A percentile compares a stretch with the other conserved stretches of the same genome.
phyloP scores from a whole-genome alignment of 257 asterid species.

The Solanum ossicruentum region DNA sequence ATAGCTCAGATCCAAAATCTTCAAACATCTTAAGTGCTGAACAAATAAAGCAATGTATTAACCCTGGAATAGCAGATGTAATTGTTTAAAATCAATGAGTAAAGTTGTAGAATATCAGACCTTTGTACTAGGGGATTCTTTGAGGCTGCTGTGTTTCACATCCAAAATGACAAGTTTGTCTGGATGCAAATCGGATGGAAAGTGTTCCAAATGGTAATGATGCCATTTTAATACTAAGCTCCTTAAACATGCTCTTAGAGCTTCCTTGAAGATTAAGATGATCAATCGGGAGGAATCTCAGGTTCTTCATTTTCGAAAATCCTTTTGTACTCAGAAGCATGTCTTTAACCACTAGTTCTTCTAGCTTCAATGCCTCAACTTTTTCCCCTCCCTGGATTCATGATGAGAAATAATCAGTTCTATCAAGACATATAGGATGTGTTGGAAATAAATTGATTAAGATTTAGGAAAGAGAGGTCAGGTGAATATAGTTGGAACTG shows the following conservation, averaged over 20 bases:
- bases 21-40: not conserved
- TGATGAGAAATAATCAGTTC: not conserved
- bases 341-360: not conserved
- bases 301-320: not conserved
- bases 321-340: not conserved
- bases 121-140: not conserved
- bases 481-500: not conserved
- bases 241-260: not conserved
- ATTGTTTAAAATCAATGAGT: not conserved
- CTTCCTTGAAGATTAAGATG: not conserved
- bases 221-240: not conserved
- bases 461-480: not conserved
- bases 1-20: not conserved
- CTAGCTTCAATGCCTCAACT: not conserved
- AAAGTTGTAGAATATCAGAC: not conserved
- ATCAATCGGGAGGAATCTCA: not conserved
- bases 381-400: not conserved
- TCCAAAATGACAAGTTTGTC: not conserved
- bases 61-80: not conserved
- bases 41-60: not conserved
- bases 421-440: not conserved
- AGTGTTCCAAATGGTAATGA: not conserved
- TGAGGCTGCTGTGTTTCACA: not conserved
- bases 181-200: not conserved
- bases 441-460: not conserved